These are phyloP conservation scores for Trichoderma koningii DNA, from an alignment of 2,329 filamentous ascomycete genomes.

Conservation along the genomic window DNA sequence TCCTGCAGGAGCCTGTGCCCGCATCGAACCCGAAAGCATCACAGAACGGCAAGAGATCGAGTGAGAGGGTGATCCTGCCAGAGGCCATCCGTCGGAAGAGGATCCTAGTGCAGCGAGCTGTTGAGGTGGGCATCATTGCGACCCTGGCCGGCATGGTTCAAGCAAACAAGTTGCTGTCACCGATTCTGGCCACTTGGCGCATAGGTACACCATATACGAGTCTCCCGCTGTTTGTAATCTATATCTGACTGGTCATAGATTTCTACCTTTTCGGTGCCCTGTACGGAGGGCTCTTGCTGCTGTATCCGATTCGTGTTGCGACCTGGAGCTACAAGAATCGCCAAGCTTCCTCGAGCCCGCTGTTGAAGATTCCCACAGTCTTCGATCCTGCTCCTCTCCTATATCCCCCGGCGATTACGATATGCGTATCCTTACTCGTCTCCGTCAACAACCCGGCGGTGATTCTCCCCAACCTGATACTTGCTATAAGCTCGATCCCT, in stretches of 20 bases:
- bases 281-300: conserved; percentile 45
- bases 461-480: conserved; percentile 77
- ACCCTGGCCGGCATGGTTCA: conserved; percentile 53
- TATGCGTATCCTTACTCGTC: conserved; percentile 75
- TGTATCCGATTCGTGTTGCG: conserved; percentile 64
- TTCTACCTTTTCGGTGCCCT: conserved; percentile 44
- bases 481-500: conserved; percentile 77
- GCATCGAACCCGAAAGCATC: conserved; percentile 30
- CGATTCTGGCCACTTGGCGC: conserved; percentile 50
- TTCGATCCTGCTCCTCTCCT: conserved; percentile 92
- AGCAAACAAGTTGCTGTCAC: conserved; percentile 50
- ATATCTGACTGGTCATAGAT: conserved; percentile 41
- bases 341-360: conserved; percentile 42
- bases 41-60: conserved; percentile 23
- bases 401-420: conserved; percentile 76
- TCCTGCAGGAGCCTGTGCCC: conserved; percentile 46
- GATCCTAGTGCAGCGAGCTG: conserved; percentile 54
- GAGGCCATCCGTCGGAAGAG: conserved; percentile 48
- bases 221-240: background rate
- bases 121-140: conserved; percentile 55
- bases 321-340: conserved; percentile 50
- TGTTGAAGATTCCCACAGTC: conserved; percentile 64
- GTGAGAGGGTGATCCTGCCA: conserved; percentile 31
- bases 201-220: conserved; percentile 46
- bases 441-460: conserved; percentile 61